These are phyloP conservation scores for Forsythia suspensa DNA, from an alignment of 257 asterid species.

Conservation along the genomic window DNA sequence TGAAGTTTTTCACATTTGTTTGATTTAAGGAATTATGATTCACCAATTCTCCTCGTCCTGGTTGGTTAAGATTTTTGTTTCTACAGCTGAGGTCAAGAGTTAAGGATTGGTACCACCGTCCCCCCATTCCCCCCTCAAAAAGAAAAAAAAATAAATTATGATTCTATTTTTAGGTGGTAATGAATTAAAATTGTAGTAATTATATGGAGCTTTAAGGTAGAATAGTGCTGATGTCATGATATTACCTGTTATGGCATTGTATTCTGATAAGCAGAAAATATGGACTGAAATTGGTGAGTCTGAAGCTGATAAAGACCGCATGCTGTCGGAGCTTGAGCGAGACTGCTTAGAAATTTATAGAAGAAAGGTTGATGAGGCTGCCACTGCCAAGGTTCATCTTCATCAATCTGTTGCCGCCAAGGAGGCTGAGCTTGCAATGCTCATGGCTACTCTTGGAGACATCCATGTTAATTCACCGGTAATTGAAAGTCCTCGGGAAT, in stretches of 20 bases:
- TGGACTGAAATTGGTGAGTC: constrained; percentile 94
- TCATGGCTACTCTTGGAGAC: constrained; percentile 90
- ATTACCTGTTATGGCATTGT: constrained; percentile 15
- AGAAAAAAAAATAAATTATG: no score
- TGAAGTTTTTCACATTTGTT: not conserved
- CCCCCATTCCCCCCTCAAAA: no score
- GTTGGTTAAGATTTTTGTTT: no score
- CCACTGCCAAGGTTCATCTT: constrained; percentile 70
- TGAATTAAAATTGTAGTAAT: not conserved
- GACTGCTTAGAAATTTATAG: constrained; percentile 84
- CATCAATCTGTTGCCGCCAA: constrained; percentile 81
- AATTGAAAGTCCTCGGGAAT: constrained; percentile 21
- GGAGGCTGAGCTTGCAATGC: constrained; percentile 92
- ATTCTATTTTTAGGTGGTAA: no score
- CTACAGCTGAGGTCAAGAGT: no score
- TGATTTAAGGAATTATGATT: not conserved
- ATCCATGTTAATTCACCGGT: constrained; percentile 58
- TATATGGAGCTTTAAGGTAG: not conserved
- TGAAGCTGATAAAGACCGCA: constrained; percentile 73
- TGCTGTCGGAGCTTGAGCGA: constrained; percentile 80
- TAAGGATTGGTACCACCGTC: no score
- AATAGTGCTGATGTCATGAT: constrained; percentile 10
- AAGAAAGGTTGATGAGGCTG: constrained; percentile 87
- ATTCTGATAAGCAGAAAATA: constrained; percentile 58
- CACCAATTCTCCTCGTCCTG: no score